phyloP scores from a whole-genome alignment of 768 basidiomycete species.

The Xerocomus brunneocitrinus region DNA sequence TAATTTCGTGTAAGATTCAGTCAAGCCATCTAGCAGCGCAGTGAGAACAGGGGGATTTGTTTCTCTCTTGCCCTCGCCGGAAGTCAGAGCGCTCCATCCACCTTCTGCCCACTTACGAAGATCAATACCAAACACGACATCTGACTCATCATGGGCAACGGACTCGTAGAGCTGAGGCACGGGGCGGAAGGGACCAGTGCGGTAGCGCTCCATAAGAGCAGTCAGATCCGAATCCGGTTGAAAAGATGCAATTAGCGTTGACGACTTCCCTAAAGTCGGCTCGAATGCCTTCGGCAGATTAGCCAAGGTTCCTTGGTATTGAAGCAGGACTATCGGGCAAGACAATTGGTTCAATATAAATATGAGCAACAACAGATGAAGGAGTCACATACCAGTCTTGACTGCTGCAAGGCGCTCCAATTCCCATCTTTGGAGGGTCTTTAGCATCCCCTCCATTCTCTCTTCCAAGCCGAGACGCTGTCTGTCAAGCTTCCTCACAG shows the following conservation, averaged over 20 bases:
- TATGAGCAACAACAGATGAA: not conserved
- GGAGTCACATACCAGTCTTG: slow-evolving; percentile 60
- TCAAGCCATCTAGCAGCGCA: slow-evolving; percentile 59
- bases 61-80: slow-evolving; percentile 57
- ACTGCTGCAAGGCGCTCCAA: slow-evolving; percentile 75
- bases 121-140: slow-evolving; percentile 90
- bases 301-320: slow-evolving; percentile 79
- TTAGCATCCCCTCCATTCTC: slow-evolving; percentile 76
- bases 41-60: slow-evolving; percentile 69
- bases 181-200: slow-evolving; percentile 91
- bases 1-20: slow-evolving; percentile 56
- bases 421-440: slow-evolving; percentile 81
- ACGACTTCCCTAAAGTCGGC: slow-evolving; percentile 61
- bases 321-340: slow-evolving; percentile 57
- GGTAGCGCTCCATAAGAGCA: slow-evolving; percentile 86
- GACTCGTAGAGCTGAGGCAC: slow-evolving; percentile 83
- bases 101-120: slow-evolving; percentile 87
- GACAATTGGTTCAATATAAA: not conserved
- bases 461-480: slow-evolving; percentile 86
- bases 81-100: slow-evolving; percentile 58
- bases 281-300: slow-evolving; percentile 67
- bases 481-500: slow-evolving; percentile 77
- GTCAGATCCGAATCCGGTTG: slow-evolving; percentile 84
- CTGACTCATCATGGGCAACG: slow-evolving; percentile 74
- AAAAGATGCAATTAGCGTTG: slow-evolving; percentile 74